Evolutionary conservation across 1,284 basidiomycete species (phyloP).

Genomic region (Ganoderma boninense): DNA sequence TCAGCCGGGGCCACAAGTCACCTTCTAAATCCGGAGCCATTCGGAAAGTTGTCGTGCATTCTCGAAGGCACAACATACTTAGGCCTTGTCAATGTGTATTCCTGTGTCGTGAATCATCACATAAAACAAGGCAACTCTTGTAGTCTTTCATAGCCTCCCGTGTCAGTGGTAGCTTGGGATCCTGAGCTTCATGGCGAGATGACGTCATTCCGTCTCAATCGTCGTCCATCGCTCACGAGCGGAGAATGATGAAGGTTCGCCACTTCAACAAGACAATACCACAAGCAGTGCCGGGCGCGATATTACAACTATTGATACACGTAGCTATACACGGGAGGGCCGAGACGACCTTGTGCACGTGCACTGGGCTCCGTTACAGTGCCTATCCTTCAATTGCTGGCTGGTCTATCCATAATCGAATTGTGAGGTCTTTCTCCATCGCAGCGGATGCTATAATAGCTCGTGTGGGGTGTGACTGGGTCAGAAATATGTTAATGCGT

Average conservation of each 20-base stretch:
- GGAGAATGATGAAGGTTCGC: too few relatives aligned
- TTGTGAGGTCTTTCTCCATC: slow-evolving; percentile 85
- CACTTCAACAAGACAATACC: neutral
- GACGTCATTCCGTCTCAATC: neutral
- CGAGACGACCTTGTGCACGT: too few relatives aligned
- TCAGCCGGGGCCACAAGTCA: slow-evolving; percentile 24
- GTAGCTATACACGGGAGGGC: neutral
- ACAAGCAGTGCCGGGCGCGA: neutral
- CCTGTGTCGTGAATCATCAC: neutral
- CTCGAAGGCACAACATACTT: slow-evolving; percentile 20
- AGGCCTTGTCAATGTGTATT: neutral
- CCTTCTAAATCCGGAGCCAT: slow-evolving; percentile 22
- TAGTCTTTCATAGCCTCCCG: neutral
- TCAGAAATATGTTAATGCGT: neutral
- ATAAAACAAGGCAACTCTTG: neutral
- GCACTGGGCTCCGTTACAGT: neutral
- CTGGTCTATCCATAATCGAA: slow-evolving; percentile 77
- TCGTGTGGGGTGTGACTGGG: slow-evolving; percentile 75
- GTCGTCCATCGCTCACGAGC: too few relatives aligned
- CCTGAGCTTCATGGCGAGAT: too few relatives aligned
- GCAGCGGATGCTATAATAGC: slow-evolving; percentile 83
- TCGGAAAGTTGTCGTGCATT: slow-evolving; percentile 25
- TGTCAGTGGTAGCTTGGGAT: neutral
- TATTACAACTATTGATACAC: neutral
- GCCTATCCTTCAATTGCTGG: neutral